Evolutionary conservation across 2,329 filamentous ascomycete species (phyloP), one percentile per base, ranked within the genome.

Genomic region (Aspergillus glaucus): DNA sequence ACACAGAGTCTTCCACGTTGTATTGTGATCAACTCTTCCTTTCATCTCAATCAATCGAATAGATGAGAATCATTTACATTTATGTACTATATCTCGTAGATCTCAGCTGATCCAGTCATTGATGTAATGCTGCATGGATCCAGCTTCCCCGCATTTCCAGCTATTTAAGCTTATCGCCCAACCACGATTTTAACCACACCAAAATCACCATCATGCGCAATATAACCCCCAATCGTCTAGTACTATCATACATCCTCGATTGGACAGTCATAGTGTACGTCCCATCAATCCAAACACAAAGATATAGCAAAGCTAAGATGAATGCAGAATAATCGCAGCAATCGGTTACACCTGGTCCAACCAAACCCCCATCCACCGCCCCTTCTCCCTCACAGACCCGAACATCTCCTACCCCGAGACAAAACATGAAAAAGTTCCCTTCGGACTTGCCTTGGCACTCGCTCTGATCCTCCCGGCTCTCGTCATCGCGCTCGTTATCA

Each of bases 371-470:
- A 87, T 84, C 60, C 81, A 82, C 57, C 77, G 84, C 32, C 83
- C 84, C 0, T 92, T 93, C 66, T 84, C 81, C 30, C 77, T 88
- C 6, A 74, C 82, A 54, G 84, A 96, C 61, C 81, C 84, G 19
- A 79, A 81, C 52, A 95, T 96, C 61, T 87, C 88, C 15, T 94
- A 86, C 58, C 90, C 91, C 0, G 83, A 80, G 58, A 80, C 80
- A 44, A 73, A 78, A 10, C 63, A 85, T 19, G 88, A 95, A 60
- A 88, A 85, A 2, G 84, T 96, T 14, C 80, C 84, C 0, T 79
- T 80, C 4, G 78, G 74, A 57, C 74, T 86, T 7, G 76, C 94
- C 10, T 66, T 84, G 14, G 62, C 89, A n/a, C 75, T 85, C 51
- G 76, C 76, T 41, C 72, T 87, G 19, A 65, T 82, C 32, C 75